Percentiles rank a stretch among this genome's conserved stretches.
Evolutionary conservation across 495 filamentous ascomycete species (phyloP).

Genomic region (Penicillium atrosanguineum): DNA sequence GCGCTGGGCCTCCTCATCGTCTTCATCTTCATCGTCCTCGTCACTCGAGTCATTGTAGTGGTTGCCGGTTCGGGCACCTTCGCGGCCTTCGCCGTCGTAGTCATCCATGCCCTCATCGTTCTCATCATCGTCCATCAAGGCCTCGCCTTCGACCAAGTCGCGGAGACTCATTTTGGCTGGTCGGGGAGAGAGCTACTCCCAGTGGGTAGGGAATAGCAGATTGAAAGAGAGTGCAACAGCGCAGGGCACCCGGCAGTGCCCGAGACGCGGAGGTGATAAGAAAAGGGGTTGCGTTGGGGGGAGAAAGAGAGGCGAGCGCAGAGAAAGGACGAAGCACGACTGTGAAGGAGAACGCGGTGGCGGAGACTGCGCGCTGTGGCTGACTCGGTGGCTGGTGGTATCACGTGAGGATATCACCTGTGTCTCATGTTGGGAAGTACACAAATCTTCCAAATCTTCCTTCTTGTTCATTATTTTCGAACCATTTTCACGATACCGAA

Average conservation of each 20-base stretch:
- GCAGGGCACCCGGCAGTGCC: conserved; percentile 14
- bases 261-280: conserved; percentile 9
- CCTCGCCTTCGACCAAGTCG: conserved; percentile 80
- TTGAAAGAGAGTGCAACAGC: background rate
- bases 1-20: conserved; percentile 75
- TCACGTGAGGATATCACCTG: background rate
- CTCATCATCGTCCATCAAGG: conserved; percentile 85
- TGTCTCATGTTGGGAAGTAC: background rate
- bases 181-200: conserved; percentile 21
- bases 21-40: conserved; percentile 95
- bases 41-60: conserved; percentile 81
- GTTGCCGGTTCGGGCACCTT: conserved; percentile 41
- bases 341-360: conserved; percentile 23
- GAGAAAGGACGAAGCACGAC: conserved; percentile 14
- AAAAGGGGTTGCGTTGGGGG: conserved; percentile 2
- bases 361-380: conserved; percentile 23
- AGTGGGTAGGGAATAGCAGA: conserved; percentile 6
- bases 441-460: background rate
- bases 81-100: conserved; percentile 58
- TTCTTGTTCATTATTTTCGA: too few relatives aligned
- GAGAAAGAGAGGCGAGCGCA: conserved; percentile 4
- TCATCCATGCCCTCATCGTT: conserved; percentile 87
- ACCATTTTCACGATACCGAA: too few relatives aligned
- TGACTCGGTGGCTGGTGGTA: conserved; percentile 4
- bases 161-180: conserved; percentile 64